These are phyloP conservation scores for Venturia effusa DNA, from an alignment of 2,329 filamentous ascomycete species.

Conservation along the genomic window DNA sequence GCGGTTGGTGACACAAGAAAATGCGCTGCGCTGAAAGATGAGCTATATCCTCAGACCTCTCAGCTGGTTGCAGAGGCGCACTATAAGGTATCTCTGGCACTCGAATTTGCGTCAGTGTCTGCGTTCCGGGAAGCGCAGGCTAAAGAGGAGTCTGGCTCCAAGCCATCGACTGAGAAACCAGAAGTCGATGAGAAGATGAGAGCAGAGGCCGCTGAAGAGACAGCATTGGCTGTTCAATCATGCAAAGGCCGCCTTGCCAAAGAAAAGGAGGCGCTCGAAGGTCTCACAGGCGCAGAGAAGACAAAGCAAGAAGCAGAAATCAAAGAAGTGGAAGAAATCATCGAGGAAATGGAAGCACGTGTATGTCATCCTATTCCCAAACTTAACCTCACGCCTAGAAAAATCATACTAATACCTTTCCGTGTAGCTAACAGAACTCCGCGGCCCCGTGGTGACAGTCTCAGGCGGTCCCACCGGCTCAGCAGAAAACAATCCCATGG, in stretches of 20 bases:
- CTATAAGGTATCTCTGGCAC: constrained; percentile 87
- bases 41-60: constrained; percentile 69
- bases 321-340: constrained; percentile 64
- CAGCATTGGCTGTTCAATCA: constrained; percentile 63
- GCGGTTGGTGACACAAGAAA: constrained; percentile 77
- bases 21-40: constrained; percentile 66
- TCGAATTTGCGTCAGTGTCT: constrained; percentile 84
- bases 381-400: neutral
- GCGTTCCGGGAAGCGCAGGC: constrained; percentile 43
- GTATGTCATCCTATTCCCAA: constrained; percentile 28
- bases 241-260: constrained; percentile 59
- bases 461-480: neutral
- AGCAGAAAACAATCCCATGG: constrained; percentile 3
- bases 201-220: constrained; percentile 58
- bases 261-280: constrained; percentile 55
- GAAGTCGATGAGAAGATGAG: constrained; percentile 58
- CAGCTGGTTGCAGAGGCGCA: constrained; percentile 87
- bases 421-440: constrained; percentile 54
- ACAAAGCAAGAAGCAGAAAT: constrained; percentile 53
- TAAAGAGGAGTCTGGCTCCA: constrained; percentile 31
- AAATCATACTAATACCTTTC: constrained; percentile 13
- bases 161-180: constrained; percentile 25
- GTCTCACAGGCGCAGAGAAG: constrained; percentile 43
- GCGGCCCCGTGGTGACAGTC: constrained; percentile 49
- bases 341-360: constrained; percentile 67